Conservation (phyloP, 2,329 filamentous ascomycete species). For the Zalaria obscura region DNA sequence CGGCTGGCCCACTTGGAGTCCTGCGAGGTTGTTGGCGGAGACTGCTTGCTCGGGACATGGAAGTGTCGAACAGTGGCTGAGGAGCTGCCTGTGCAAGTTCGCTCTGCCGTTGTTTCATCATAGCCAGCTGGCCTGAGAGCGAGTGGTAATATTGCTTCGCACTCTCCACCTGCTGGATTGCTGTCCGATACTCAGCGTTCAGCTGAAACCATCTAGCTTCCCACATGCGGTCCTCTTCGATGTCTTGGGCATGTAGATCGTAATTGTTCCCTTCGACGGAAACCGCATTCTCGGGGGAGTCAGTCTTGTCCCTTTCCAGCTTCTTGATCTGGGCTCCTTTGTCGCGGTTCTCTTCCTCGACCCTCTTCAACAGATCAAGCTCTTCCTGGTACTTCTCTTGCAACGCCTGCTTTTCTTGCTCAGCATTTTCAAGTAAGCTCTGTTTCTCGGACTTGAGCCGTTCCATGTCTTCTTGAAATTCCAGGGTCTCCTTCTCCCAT, state of each 20-base stretch:
- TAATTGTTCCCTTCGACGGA: conserved; percentile 10
- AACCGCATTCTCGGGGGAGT: conserved; percentile 25
- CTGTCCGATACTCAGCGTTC: conserved; percentile 16
- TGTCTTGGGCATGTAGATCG: conserved; percentile 11
- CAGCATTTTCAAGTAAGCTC: conserved; percentile 19
- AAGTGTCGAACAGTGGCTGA: conserved; percentile 10
- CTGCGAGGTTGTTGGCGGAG: conserved; percentile 22
- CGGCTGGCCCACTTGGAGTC: conserved; percentile 17
- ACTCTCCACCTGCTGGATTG: conserved; percentile 16
- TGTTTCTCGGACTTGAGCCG: conserved; percentile 27
- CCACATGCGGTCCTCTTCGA: conserved; percentile 26
- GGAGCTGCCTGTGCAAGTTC: conserved; percentile 23
- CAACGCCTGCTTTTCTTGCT: conserved; percentile 25
- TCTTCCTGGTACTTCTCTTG: conserved; percentile 28
- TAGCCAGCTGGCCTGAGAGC: conserved; percentile 27
- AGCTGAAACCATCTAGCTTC: conserved; percentile 17
- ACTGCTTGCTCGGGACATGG: conserved; percentile 7
- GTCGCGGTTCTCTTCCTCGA: conserved; percentile 62
- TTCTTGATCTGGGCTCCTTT: conserved; percentile 59
- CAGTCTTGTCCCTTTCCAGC: conserved; percentile 51
- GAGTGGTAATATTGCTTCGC: conserved; percentile 31
- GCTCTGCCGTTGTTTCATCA: conserved; percentile 28
- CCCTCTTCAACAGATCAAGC: conserved; percentile 36
- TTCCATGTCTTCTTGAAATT: conserved; percentile 35
- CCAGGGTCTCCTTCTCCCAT: conserved; percentile 50